Evolutionary conservation across 2,329 filamentous ascomycete species (phyloP).

Genomic region (Penicillium freii): DNA sequence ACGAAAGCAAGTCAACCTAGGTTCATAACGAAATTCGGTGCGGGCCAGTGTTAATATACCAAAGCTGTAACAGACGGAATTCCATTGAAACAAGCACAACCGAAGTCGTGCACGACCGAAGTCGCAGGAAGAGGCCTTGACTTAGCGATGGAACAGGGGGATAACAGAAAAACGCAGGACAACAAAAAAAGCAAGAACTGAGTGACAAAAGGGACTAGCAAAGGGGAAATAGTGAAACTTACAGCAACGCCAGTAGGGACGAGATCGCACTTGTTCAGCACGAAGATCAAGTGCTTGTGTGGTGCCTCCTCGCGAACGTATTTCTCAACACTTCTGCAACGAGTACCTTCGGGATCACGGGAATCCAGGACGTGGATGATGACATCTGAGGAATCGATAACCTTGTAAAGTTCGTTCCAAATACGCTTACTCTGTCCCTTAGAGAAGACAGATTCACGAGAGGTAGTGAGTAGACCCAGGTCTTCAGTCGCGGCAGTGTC

Average conservation of each 20-base stretch:
- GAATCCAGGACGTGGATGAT: constrained; percentile 93
- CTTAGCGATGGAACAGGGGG: constrained; percentile 67
- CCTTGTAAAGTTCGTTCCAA: constrained; percentile 95
- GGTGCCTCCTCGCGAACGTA: constrained; percentile 90
- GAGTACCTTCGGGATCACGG: constrained; percentile 82
- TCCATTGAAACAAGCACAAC: constrained; percentile 60
- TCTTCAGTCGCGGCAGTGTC: constrained; percentile 43
- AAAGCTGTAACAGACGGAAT: constrained; percentile 97
- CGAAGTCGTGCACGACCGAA: constrained; percentile 37
- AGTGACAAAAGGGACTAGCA: constrained; percentile 2
- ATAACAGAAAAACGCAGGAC: constrained; percentile 26
- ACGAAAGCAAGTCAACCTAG: constrained; percentile 75
- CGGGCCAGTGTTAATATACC: constrained; percentile 85
- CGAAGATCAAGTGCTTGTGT: constrained; percentile 91
- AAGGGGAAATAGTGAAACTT: constrained; percentile 55
- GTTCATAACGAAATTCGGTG: constrained; percentile 62
- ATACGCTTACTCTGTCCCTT: constrained; percentile 96
- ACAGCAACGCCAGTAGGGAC: constrained; percentile 91
- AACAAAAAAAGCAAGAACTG: constrained; percentile 1
- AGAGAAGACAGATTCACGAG: constrained; percentile 82
- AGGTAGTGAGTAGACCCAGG: constrained; percentile 49
- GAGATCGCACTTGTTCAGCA: constrained; percentile 88
- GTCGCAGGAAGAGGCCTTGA: constrained; percentile 73
- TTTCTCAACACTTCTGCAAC: constrained; percentile 87
- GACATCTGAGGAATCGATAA: constrained; percentile 93